phyloP scores from a whole-genome alignment of 257 asterid species.

The Lithospermum erythrorhizon region DNA sequence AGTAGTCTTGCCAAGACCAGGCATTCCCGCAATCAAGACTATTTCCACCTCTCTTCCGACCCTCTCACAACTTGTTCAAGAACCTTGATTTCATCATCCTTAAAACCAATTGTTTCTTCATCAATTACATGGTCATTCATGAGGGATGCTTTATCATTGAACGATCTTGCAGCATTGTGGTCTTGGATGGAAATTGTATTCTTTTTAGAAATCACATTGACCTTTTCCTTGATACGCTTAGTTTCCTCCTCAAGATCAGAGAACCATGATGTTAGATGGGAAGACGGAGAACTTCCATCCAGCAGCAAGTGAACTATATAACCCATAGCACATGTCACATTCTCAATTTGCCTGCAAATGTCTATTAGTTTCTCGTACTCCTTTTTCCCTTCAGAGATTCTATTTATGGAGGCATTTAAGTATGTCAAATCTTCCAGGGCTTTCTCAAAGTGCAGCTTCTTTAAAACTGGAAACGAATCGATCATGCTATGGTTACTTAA shows the following conservation, averaged over 20 bases:
- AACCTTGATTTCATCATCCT: not conserved
- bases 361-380: too few species aligned
- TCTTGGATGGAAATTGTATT: not conserved
- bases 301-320: too few species aligned
- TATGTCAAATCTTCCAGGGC: too few species aligned
- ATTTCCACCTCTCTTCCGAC: not conserved
- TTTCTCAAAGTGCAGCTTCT: too few species aligned
- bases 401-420: too few species aligned
- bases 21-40: not conserved
- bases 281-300: too few species aligned
- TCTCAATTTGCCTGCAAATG: too few species aligned
- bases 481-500: too few species aligned
- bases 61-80: not conserved
- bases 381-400: too few species aligned
- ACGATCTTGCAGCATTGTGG: not conserved
- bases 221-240: not conserved
- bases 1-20: not conserved
- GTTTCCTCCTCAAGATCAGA: not conserved
- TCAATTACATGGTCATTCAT: not conserved
- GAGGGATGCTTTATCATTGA: not conserved
- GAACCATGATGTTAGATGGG: too few species aligned
- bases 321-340: too few species aligned
- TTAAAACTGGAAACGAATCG: too few species aligned
- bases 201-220: not conserved
- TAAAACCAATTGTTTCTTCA: not conserved